phyloP scores from a whole-genome alignment of 768 basidiomycete genomes.

The Nidularia sp. region DNA sequence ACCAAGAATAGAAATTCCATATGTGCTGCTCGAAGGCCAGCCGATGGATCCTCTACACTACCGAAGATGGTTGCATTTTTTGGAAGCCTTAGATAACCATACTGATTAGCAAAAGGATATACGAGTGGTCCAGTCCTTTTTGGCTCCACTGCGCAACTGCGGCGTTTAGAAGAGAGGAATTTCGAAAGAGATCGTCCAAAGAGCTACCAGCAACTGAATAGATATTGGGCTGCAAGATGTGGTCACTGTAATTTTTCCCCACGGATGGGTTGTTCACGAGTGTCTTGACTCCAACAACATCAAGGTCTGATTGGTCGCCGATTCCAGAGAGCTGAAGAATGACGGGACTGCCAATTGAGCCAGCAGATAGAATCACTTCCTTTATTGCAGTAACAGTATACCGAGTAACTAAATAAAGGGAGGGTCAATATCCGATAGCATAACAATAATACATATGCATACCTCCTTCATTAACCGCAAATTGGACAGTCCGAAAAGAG shows the following conservation, averaged over 20 bases:
- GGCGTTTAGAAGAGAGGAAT: conserved; percentile 6
- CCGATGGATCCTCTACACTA: conserved; percentile 19
- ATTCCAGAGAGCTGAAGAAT: conserved; percentile 39
- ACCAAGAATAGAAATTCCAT: conserved; percentile 24
- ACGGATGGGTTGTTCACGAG: conserved; percentile 35
- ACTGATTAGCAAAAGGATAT: conserved; percentile 19
- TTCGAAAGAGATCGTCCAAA: conserved; percentile 17
- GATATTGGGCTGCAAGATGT: conserved; percentile 19
- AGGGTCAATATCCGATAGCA: too few species aligned
- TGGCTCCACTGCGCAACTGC: conserved; percentile 19
- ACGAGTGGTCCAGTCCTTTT: conserved; percentile 22
- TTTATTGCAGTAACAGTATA: conserved; percentile 14
- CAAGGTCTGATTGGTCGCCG: conserved; percentile 30
- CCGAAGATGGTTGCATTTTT: conserved; percentile 17
- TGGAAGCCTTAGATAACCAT: conserved; percentile 25
- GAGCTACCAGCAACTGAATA: conserved; percentile 18
- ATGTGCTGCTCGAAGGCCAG: conserved; percentile 24
- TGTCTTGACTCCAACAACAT: conserved; percentile 28
- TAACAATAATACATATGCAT: too few species aligned
- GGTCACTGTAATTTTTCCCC: conserved; percentile 46
- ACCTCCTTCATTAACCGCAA: not conserved
- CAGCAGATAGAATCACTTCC: conserved; percentile 34
- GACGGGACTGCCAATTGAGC: conserved; percentile 25
- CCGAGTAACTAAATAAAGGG: not conserved
- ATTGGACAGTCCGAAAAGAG: conserved; percentile 13